Conservation (phyloP, 2,329 filamentous ascomycete species). For the Raffaelea albimanens region DNA sequence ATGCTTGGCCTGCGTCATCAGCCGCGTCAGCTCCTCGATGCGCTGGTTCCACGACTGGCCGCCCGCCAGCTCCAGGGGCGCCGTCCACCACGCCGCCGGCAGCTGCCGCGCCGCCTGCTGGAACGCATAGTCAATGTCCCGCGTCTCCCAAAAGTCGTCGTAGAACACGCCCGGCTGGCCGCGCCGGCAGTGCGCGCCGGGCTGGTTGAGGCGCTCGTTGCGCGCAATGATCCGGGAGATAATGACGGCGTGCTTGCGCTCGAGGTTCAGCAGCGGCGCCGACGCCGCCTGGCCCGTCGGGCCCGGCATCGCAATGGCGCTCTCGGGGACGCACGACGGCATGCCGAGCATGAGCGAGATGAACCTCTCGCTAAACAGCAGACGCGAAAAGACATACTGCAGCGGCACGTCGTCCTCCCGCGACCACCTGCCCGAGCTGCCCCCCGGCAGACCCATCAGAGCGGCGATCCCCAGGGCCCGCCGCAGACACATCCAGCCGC, state of each 20-base stretch:
- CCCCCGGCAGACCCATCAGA: neutral
- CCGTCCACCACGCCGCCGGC: constrained; percentile 26
- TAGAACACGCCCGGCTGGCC: constrained; percentile 1
- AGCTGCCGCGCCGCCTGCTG: constrained; percentile 20
- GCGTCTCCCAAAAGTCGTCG: constrained; percentile 17
- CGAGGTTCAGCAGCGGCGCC: constrained; percentile 16
- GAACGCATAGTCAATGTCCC: constrained; percentile 23
- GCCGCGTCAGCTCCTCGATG: constrained; percentile 17
- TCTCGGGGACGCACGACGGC: constrained; percentile 21
- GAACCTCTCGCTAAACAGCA: constrained; percentile 32
- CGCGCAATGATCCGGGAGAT: constrained; percentile 27
- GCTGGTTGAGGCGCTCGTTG: constrained; percentile 18
- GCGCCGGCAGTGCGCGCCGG: neutral
- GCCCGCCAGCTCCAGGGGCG: constrained; percentile 15
- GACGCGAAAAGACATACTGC: constrained; percentile 30
- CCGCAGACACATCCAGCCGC: constrained; percentile 33
- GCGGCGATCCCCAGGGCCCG: constrained; percentile 25
- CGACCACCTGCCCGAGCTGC: constrained; percentile 13
- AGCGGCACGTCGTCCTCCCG: constrained; percentile 19
- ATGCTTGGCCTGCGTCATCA: constrained; percentile 27
- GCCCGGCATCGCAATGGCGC: neutral
- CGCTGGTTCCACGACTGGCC: constrained; percentile 8
- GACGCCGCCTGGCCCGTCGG: neutral
- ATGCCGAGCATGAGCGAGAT: constrained; percentile 34
- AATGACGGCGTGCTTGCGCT: constrained; percentile 21